Evolutionary conservation across 1,284 basidiomycete species (phyloP).

Genomic region (Xanthoconium separans): DNA sequence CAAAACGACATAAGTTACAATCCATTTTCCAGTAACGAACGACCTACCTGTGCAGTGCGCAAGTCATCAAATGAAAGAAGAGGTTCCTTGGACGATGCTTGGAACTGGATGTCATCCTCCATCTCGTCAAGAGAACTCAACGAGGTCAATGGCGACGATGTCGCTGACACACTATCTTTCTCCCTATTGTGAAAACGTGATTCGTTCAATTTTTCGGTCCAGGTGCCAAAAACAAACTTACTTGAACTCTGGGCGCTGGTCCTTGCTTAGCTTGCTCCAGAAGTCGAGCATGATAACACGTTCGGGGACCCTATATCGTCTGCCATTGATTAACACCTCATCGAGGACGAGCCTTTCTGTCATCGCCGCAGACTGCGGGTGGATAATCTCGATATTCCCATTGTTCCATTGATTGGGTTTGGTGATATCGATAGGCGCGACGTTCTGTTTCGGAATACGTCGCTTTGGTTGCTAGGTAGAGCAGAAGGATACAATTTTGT

Average conservation of each 20-base stretch:
- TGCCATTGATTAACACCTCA: constrained; percentile 78
- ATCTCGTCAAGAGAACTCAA: constrained; percentile 68
- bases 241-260: constrained; percentile 41
- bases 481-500: constrained; percentile 7
- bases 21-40: neutral
- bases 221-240: constrained; percentile 29
- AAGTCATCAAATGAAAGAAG: constrained; percentile 40
- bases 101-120: constrained; percentile 40
- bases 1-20: constrained; percentile 12
- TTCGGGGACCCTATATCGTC: constrained; percentile 93
- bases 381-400: constrained; percentile 88
- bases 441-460: constrained; percentile 71
- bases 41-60: constrained; percentile 38
- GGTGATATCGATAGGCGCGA: constrained; percentile 67
- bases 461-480: constrained; percentile 63
- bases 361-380: constrained; percentile 52
- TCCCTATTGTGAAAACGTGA: constrained; percentile 33
- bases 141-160: constrained; percentile 74
- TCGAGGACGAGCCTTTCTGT: constrained; percentile 57
- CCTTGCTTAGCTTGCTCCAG: constrained; percentile 79
- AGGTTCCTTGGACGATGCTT: constrained; percentile 16
- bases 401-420: constrained; percentile 79
- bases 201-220: neutral
- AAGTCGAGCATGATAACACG: constrained; percentile 91
- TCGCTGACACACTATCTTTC: constrained; percentile 42